Percentiles rank a stretch among this genome's conserved stretches.
Evolutionary conservation across 495 filamentous ascomycete genomes (phyloP).

Genomic region (Penicillium subrubescens): DNA sequence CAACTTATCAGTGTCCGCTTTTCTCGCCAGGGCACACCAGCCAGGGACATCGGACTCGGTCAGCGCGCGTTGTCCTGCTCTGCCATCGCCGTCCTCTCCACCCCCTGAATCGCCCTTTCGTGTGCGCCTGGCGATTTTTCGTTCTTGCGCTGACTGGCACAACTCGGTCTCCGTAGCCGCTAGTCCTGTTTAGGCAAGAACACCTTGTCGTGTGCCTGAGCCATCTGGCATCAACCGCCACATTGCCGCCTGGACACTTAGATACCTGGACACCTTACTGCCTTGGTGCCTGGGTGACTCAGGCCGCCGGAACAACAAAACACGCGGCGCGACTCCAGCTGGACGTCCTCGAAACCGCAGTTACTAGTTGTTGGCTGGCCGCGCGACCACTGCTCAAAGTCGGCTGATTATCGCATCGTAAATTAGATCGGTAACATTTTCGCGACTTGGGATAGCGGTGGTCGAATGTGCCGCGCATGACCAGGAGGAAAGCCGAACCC

Average conservation of each 20-base stretch:
- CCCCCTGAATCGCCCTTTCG: conserved; percentile 27
- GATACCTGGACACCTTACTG: conserved; percentile 9
- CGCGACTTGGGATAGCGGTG: conserved; percentile 9
- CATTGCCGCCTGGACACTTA: conserved; percentile 12
- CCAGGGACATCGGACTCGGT: conserved; percentile 8
- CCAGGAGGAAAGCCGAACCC: conserved; percentile 2
- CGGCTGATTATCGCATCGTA: conserved; percentile 5
- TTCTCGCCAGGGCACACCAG: conserved; percentile 2
- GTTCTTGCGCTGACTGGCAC: conserved; percentile 29
- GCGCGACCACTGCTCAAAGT: conserved; percentile 3
- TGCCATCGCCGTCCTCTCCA: conserved; percentile 3
- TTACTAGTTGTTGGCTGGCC: conserved; percentile 2
- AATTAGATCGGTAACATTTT: neutral
- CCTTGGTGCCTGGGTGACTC: conserved; percentile 22
- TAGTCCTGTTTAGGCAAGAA: conserved; percentile 24
- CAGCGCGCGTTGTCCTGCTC: conserved; percentile 9
- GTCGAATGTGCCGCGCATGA: conserved; percentile 23
- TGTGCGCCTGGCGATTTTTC: conserved; percentile 28
- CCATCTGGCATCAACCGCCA: conserved; percentile 1
- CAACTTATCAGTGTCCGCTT: conserved; percentile 8
- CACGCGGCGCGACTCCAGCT: conserved; percentile 33
- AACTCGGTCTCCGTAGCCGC: conserved; percentile 32
- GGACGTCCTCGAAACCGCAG: conserved; percentile 16
- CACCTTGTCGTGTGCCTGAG: neutral
- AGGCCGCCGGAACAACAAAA: conserved; percentile 33